Evolutionary conservation across 495 filamentous ascomycete genomes (phyloP).

Genomic region (Penicillium alfredii): DNA sequence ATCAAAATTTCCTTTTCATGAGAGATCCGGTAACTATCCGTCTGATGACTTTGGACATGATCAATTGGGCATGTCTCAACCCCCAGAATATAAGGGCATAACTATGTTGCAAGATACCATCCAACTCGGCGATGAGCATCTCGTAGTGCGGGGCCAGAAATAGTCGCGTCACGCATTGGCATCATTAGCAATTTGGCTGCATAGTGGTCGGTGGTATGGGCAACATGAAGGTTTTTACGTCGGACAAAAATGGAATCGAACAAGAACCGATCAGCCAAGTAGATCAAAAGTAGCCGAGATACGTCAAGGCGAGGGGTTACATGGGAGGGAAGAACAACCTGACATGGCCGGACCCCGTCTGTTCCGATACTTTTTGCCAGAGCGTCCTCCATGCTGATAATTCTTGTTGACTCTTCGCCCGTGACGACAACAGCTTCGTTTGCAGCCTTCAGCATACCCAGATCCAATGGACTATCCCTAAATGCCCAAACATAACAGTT

Average conservation of each 20-base stretch:
- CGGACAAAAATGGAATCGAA: conserved; percentile 29
- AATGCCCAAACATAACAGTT: conserved; percentile 50
- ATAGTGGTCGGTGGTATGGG: conserved; percentile 40
- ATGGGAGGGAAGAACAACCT: conserved; percentile 42
- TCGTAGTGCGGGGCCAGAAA: conserved; percentile 43
- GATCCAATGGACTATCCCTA: conserved; percentile 57
- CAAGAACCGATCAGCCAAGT: conserved; percentile 32
- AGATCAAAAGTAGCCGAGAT: conserved; percentile 38
- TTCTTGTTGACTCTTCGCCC: conserved; percentile 44
- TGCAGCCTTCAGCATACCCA: conserved; percentile 52
- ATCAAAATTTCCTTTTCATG: conserved; percentile 50
- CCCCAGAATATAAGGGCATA: conserved; percentile 45
- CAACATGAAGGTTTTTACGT: conserved; percentile 17
- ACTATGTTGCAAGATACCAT: conserved; percentile 48
- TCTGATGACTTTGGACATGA: conserved; percentile 49
- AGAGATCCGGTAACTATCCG: conserved; percentile 45
- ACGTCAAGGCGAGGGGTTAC: conserved; percentile 41
- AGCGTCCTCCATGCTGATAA: conserved; percentile 50
- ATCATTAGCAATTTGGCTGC: conserved; percentile 53
- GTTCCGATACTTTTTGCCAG: conserved; percentile 41
- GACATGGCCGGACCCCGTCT: conserved; percentile 35
- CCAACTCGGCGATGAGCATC: conserved; percentile 49
- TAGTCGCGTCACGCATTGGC: conserved; percentile 46
- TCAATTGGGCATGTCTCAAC: conserved; percentile 45
- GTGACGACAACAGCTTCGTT: conserved; percentile 55